These are phyloP conservation scores for Penicillium daleae DNA, from an alignment of 495 filamentous ascomycete genomes.

Conservation along the genomic window DNA sequence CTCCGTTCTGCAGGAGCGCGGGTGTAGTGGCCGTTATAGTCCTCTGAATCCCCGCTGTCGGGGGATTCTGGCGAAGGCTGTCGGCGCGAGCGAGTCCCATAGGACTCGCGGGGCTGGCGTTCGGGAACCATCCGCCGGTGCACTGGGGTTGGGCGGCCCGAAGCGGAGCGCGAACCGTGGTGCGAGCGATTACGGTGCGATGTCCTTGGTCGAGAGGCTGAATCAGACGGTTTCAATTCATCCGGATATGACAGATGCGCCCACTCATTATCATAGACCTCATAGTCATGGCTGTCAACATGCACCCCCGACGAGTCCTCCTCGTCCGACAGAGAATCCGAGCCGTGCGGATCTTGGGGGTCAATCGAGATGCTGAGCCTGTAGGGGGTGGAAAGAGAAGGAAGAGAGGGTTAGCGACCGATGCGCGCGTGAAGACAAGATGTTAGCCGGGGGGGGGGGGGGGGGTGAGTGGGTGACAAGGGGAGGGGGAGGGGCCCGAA, in stretches of 20 bases:
- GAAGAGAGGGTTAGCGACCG: slow-evolving; percentile 20
- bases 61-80: slow-evolving; percentile 56
- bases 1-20: slow-evolving; percentile 42
- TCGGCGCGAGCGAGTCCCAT: slow-evolving; percentile 45
- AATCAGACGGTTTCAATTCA: slow-evolving; percentile 80
- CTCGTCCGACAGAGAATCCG: slow-evolving; percentile 55
- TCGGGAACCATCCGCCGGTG: slow-evolving; percentile 47
- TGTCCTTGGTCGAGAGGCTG: slow-evolving; percentile 70
- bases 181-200: slow-evolving; percentile 47
- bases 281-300: slow-evolving; percentile 53
- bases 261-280: slow-evolving; percentile 56
- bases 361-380: slow-evolving; percentile 58
- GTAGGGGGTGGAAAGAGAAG: slow-evolving; percentile 2
- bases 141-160: slow-evolving; percentile 44
- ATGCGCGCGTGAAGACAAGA: slow-evolving; percentile 46
- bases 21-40: slow-evolving; percentile 43
- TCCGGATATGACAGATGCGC: slow-evolving; percentile 56
- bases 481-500: not conserved
- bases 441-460: too few species aligned
- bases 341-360: slow-evolving; percentile 42
- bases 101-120: slow-evolving; percentile 41
- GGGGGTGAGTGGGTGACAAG: not conserved
- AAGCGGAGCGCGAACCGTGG: slow-evolving; percentile 48
- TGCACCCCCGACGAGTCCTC: slow-evolving; percentile 60
- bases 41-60: slow-evolving; percentile 59